These are phyloP conservation scores for Chlamydomonas sphaeroides DNA, from an alignment of 139 green algal genomes.

Conservation along the genomic window DNA sequence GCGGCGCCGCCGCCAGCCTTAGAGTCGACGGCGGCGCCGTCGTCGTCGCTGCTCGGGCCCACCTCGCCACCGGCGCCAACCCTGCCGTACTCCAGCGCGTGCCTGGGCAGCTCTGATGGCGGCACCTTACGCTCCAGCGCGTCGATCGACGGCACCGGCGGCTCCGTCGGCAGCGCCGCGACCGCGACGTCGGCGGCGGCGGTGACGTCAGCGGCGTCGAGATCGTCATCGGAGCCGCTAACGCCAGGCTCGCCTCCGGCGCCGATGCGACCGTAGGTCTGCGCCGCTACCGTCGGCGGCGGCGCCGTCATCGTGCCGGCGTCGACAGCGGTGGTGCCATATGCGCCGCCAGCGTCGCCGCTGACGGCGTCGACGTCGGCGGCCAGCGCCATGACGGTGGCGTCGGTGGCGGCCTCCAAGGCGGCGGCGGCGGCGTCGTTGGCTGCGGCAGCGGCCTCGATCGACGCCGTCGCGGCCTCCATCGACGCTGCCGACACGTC, in stretches of 20 bases:
- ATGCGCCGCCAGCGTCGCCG: background rate
- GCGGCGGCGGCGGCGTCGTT: constrained; percentile 3
- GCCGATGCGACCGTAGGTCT: background rate
- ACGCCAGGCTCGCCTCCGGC: background rate
- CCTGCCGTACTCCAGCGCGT: background rate
- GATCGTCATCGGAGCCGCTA: background rate
- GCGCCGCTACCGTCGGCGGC: background rate
- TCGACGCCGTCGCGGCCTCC: constrained; percentile 12
- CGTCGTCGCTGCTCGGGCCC: background rate
- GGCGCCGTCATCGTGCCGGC: background rate
- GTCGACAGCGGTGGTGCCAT: background rate
- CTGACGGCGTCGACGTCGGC: background rate
- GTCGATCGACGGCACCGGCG: background rate
- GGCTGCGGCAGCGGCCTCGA: constrained; percentile 2
- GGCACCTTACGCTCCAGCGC: background rate
- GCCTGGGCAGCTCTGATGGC: background rate
- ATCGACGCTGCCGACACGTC: background rate
- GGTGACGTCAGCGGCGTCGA: background rate
- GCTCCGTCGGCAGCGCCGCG: background rate
- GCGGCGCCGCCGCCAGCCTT: background rate
- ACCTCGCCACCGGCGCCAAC: background rate
- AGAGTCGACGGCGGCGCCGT: background rate
- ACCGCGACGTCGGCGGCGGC: background rate
- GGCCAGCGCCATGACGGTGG: constrained; percentile 6
- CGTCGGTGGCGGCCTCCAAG: constrained; percentile 22